These are phyloP conservation scores for Licmophora abbreviata DNA, from an alignment of 108 stramenopile genomes.

Conservation along the genomic window DNA sequence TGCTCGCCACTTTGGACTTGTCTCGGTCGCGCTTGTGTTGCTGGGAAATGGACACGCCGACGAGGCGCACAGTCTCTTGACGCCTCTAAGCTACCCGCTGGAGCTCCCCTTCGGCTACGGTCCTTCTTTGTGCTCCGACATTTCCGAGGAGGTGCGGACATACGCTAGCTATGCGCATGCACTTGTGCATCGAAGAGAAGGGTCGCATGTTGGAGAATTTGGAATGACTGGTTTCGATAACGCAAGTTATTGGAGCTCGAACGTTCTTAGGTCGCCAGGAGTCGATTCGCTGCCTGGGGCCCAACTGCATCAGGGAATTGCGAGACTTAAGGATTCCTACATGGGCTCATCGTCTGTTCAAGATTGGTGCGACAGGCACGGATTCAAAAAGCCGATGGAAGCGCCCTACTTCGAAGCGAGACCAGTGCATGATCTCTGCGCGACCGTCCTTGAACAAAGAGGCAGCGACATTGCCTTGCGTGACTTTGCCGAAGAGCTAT, in stretches of 20 bases:
- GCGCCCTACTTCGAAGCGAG: slow-evolving; percentile 9
- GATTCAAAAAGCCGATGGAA: neutral
- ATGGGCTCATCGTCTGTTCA: neutral
- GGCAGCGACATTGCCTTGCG: neutral
- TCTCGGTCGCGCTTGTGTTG: slow-evolving; percentile 28
- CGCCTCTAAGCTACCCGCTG: slow-evolving; percentile 28
- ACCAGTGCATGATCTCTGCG: slow-evolving; percentile 17
- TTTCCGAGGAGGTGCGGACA: slow-evolving; percentile 2
- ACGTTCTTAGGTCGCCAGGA: slow-evolving; percentile 4
- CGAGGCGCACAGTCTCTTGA: slow-evolving; percentile 34
- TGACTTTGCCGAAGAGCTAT: slow-evolving; percentile 23
- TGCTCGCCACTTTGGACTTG: slow-evolving; percentile 11
- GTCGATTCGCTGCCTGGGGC: slow-evolving; percentile 4
- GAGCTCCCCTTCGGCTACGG: slow-evolving; percentile 26
- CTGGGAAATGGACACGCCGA: slow-evolving; percentile 37
- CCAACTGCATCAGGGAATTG: neutral
- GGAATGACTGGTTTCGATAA: slow-evolving; percentile 43
- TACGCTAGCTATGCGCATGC: slow-evolving; percentile 31
- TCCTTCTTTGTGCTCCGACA: slow-evolving; percentile 13
- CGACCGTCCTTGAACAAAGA: slow-evolving; percentile 3
- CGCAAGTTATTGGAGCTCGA: slow-evolving; percentile 37
- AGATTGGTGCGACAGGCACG: slow-evolving; percentile 13
- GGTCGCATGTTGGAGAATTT: slow-evolving; percentile 26
- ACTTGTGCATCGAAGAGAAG: slow-evolving; percentile 39
- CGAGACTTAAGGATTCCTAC: neutral